Conservation (phyloP, 148 eudicot species). For the Chenopodium suecicum region DNA sequence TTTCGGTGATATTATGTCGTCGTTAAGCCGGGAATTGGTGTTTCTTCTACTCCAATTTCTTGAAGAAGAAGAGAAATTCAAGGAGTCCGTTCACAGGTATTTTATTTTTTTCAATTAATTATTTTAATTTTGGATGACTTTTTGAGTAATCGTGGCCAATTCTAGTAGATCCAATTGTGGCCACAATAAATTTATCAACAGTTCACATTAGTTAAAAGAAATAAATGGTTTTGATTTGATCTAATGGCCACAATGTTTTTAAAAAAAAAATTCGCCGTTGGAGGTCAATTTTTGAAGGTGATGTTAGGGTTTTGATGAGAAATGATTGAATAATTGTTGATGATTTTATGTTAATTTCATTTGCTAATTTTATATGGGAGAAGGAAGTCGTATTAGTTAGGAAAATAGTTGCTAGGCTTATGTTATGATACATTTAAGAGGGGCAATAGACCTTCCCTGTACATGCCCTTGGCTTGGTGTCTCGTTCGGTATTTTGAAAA, state of each 20-base stretch:
- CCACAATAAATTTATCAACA: too few relatives aligned
- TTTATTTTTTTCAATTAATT: not conserved
- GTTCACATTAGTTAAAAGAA: too few relatives aligned
- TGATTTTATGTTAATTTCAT: not conserved
- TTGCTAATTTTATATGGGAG: not conserved
- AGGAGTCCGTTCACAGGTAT: slow-evolving; percentile 82
- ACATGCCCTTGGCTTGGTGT: too few relatives aligned
- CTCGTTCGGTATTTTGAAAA: too few relatives aligned
- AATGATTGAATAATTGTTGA: not conserved
- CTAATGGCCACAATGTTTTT: not conserved
- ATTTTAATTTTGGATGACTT: too few relatives aligned
- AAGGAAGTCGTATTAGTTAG: too few relatives aligned
- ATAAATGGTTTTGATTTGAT: too few relatives aligned
- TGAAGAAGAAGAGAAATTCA: slow-evolving; percentile 85
- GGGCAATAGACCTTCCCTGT: too few relatives aligned
- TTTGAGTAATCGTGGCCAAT: too few relatives aligned
- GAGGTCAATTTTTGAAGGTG: not conserved
- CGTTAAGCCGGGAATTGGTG: slow-evolving; percentile 81
- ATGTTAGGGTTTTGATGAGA: slow-evolving; percentile 1
- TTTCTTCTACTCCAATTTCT: slow-evolving; percentile 82
- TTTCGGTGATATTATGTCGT: slow-evolving; percentile 50
- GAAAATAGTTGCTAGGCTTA: too few relatives aligned
- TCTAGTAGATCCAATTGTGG: too few relatives aligned
- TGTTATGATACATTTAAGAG: too few relatives aligned
- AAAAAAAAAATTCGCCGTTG: slow-evolving; percentile 1